Evolutionary conservation across 805 yeast genomes (phyloP).

Genomic region (Priceomyces fermenticarens): DNA sequence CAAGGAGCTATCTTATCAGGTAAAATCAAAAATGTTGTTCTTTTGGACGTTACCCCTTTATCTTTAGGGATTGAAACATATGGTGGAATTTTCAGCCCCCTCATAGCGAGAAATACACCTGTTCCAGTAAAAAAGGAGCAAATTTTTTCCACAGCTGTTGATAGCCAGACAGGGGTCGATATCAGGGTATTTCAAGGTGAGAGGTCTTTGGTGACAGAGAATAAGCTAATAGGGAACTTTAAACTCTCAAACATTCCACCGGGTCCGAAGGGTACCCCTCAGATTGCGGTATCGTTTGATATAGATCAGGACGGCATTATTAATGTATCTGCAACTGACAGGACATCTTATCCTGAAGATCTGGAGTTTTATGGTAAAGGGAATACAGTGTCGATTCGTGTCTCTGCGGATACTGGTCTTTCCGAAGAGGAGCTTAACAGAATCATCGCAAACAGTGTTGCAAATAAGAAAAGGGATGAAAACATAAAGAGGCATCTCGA

Average conservation of each 20-base stretch:
- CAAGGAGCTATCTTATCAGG: conserved; percentile 87
- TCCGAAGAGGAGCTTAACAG: conserved; percentile 64
- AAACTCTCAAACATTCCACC: conserved; percentile 70
- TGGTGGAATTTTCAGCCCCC: conserved; percentile 79
- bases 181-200: conserved; percentile 81
- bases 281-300: conserved; percentile 71
- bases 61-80: conserved; percentile 82
- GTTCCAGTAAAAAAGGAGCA: conserved; percentile 76
- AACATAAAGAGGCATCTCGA: conserved; percentile 60
- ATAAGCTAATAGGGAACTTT: conserved; percentile 73
- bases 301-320: conserved; percentile 79
- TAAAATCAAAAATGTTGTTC: conserved; percentile 71
- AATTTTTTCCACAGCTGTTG: conserved; percentile 76
- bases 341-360: conserved; percentile 38
- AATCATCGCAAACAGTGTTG: conserved; percentile 65
- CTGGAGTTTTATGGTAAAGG: conserved; percentile 41
- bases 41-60: conserved; percentile 80
- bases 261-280: conserved; percentile 78
- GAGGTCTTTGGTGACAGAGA: conserved; percentile 72
- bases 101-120: conserved; percentile 73
- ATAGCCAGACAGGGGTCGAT: conserved; percentile 81
- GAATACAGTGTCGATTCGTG: conserved; percentile 58
- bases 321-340: conserved; percentile 57
- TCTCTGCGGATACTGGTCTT: conserved; percentile 66
- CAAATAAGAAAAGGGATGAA: conserved; percentile 58